Base-by-base conservation (phyloP, 768 basidiomycete genomes). In the Mycena metata region DNA sequence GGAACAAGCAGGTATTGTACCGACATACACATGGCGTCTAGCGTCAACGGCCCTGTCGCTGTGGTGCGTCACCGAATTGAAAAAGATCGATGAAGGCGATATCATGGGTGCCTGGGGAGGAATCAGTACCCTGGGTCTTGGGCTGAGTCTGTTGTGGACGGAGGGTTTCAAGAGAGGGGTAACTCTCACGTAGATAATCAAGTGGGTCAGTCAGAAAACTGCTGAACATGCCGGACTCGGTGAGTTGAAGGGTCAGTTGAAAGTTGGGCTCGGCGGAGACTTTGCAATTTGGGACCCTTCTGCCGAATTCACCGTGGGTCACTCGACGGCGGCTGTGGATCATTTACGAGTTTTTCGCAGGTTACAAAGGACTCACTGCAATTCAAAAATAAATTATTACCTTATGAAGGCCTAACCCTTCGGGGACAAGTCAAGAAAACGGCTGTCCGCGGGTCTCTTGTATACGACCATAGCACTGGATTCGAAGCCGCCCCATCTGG, bases 61-160 rank as follows among this genome's bases (percentile, higher is more conserved):
- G n/a, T n/a, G n/a, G n/a, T n/a, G 96, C 78, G 84, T 93, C 15
- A 81, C 88, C 24, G 89, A 90, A 72, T 82, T 99, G 66, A 99
- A 99, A 83, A 87, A 86, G 67, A 77, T 90, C 41, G 90, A 91
- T 33, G 85, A 87, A 47, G 94, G 96, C 1, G 87, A 96, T 74
- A 84, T 98, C 68, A 93, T 98, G 91, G 78, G 82, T 23, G 94
- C 96, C 0, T 98, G 97, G 97, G 97, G 97, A 46, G 97, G 97
- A 0, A 94, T 99, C 70, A 93, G 92, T 68, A 91, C 94, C 6
- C 85, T 99, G 24, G 97, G 97, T 4, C 83, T 99, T 19, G 98
- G 97, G 0, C 78, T 98, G 51, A 93, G 93, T 76, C 79, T 98
- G 57, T 75, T 99, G 46, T 97, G 94, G 94, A 96, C 95, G 1